A percentile compares a stretch with the other conserved stretches of the same genome.
These are phyloP conservation scores for Fraxinus excelsior DNA, from an alignment of 257 asterid genomes.

Conservation along the genomic window DNA sequence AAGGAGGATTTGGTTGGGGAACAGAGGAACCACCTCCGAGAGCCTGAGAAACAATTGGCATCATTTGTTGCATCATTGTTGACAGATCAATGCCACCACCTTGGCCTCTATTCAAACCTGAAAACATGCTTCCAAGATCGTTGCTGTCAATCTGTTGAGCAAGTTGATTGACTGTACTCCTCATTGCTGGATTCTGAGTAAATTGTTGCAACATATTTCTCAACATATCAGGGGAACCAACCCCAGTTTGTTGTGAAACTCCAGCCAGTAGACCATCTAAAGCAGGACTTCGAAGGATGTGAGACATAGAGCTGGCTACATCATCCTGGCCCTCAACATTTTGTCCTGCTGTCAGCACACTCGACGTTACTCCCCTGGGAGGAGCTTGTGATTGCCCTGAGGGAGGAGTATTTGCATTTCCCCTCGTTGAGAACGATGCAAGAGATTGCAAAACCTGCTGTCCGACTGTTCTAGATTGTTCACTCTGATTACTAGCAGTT, in stretches of 20 bases:
- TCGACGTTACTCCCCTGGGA: conserved; percentile 30
- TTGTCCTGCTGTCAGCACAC: conserved; percentile 36
- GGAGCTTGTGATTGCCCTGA: conserved; percentile 33
- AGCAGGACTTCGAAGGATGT: conserved; percentile 72
- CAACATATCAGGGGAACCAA: conserved; percentile 83
- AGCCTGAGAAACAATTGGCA: conserved; percentile 94
- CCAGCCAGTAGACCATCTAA: conserved; percentile 74
- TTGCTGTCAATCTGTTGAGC: conserved; percentile 87
- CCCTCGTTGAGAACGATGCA: conserved; percentile 50
- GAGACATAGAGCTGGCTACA: conserved; percentile 66
- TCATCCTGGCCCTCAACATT: conserved; percentile 44
- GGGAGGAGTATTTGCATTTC: conserved; percentile 33
- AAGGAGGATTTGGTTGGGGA: conserved; percentile 36
- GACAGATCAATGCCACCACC: conserved; percentile 86
- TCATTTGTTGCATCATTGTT: conserved; percentile 94
- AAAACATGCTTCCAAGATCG: conserved; percentile 76
- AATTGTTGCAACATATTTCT: conserved; percentile 79
- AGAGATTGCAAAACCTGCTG: conserved; percentile 79
- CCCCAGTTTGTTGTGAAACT: conserved; percentile 89
- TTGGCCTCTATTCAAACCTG: conserved; percentile 57
- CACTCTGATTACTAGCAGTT: conserved; percentile 39
- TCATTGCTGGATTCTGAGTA: conserved; percentile 86
- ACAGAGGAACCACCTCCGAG: conserved; percentile 63
- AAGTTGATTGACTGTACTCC: conserved; percentile 75
- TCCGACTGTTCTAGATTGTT: conserved; percentile 50